These are phyloP conservation scores for Trypanosoma melophagium DNA, from an alignment of 208 protist species.

Conservation along the genomic window DNA sequence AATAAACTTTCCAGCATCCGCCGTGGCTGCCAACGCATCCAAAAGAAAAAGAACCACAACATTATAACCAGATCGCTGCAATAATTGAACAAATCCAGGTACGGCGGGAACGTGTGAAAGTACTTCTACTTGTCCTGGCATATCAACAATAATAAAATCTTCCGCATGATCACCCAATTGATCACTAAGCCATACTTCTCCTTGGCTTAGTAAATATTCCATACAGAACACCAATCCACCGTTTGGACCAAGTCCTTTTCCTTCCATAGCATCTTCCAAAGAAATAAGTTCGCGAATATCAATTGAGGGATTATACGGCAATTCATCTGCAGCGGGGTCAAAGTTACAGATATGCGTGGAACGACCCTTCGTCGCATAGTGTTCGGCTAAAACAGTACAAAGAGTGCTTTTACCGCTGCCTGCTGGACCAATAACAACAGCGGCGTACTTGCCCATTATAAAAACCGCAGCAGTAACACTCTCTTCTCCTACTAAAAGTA, in stretches of 20 bases:
- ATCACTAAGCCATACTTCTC: slow-evolving; percentile 93
- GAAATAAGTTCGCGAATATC: slow-evolving; percentile 96
- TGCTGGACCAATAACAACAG: slow-evolving; percentile 90
- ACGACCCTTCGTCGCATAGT: slow-evolving; percentile 82
- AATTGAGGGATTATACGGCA: slow-evolving; percentile 88
- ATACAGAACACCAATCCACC: slow-evolving; percentile 99
- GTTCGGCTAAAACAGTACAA: slow-evolving; percentile 78
- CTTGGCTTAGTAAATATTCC: slow-evolving; percentile 95
- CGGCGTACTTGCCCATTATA: slow-evolving; percentile 89
- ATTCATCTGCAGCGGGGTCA: slow-evolving; percentile 96
- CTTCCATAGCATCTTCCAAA: slow-evolving; percentile 92
- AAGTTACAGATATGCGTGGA: slow-evolving; percentile 97
- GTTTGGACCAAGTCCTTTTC: slow-evolving; percentile 96
- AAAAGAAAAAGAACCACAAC: slow-evolving; percentile 86
- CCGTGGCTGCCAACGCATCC: slow-evolving; percentile 79
- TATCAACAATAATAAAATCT: slow-evolving; percentile 98
- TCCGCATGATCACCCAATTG: slow-evolving; percentile 92
- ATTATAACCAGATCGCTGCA: slow-evolving; percentile 80
- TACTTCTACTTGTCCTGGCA: slow-evolving; percentile 99
- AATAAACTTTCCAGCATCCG: slow-evolving; percentile 90
- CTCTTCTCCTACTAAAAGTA: background rate
- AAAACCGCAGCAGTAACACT: background rate
- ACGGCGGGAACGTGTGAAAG: slow-evolving; percentile 96
- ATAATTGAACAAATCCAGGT: slow-evolving; percentile 79
- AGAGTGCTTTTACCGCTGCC: slow-evolving; percentile 93